phyloP scores from a whole-genome alignment of 1,139 yeast genomes.

The Zygosaccharomyces pseudobailii region DNA sequence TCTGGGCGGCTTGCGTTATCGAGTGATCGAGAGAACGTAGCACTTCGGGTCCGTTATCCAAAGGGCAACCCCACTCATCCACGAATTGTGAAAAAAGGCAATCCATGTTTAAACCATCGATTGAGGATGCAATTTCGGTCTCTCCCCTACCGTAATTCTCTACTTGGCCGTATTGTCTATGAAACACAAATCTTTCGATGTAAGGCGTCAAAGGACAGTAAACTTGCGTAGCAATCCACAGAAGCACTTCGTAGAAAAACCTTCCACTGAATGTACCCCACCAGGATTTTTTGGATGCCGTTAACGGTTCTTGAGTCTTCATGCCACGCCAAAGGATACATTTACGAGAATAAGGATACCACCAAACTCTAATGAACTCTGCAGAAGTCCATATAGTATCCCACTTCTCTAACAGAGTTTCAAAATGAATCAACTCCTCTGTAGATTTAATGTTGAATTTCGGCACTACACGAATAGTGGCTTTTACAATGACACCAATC shows the following conservation, averaged over 20 bases:
- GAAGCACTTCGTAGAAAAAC: constrained; percentile 66
- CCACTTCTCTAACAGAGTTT: constrained; percentile 64
- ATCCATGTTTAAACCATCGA: constrained; percentile 90
- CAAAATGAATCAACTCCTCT: constrained; percentile 78
- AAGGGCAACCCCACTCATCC: constrained; percentile 93
- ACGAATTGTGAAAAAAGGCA: constrained; percentile 92
- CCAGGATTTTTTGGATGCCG: constrained; percentile 74
- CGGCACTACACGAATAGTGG: constrained; percentile 84
- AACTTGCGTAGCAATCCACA: constrained; percentile 74
- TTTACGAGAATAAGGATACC: constrained; percentile 90
- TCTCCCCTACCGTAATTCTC: constrained; percentile 67
- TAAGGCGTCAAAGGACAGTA: constrained; percentile 73
- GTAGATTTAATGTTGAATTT: constrained; percentile 73
- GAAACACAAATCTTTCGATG: constrained; percentile 79
- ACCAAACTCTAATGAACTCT: constrained; percentile 93
- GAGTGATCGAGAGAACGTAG: constrained; percentile 58
- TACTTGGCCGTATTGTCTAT: constrained; percentile 72
- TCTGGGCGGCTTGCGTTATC: constrained; percentile 56
- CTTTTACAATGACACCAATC: constrained; percentile 82
- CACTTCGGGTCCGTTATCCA: constrained; percentile 68
- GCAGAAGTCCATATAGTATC: constrained; percentile 77
- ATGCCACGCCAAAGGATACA: constrained; percentile 90
- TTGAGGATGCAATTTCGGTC: constrained; percentile 71
- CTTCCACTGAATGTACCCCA: constrained; percentile 80
- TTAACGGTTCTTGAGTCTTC: constrained; percentile 56